Percentiles rank a stretch among this genome's conserved stretches.
Evolutionary conservation across 148 eudicot genomes (phyloP).

Genomic region (Pharnaceum exiguum): DNA sequence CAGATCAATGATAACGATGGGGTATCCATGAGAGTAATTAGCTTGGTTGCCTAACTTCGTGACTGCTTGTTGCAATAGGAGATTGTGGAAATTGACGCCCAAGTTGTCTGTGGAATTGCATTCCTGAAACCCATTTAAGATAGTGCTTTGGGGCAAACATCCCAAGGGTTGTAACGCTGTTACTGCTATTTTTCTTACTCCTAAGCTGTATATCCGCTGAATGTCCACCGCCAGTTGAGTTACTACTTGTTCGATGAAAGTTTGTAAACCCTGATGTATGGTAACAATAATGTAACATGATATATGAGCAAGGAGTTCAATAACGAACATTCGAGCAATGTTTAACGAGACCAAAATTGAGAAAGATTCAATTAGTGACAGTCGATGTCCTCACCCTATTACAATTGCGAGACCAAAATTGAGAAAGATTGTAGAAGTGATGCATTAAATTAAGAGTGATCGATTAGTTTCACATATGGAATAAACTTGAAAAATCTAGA

Average conservation of each 20-base stretch:
- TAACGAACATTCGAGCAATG: no score
- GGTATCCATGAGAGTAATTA: neutral
- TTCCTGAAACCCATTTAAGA: constrained; percentile 22
- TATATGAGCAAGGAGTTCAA: no score
- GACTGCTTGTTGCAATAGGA: constrained; percentile 17
- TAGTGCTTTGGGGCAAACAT: constrained; percentile 54
- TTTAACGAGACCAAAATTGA: no score
- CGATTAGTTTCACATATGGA: no score
- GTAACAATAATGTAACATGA: no score
- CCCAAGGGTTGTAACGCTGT: constrained; percentile 64
- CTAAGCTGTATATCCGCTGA: constrained; percentile 39
- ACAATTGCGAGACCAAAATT: no score
- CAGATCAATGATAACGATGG: constrained; percentile 15
- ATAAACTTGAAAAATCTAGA: no score
- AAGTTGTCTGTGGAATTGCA: constrained; percentile 27
- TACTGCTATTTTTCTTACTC: constrained; percentile 55
- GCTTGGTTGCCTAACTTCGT: constrained; percentile 9
- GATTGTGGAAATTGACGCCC: constrained; percentile 23
- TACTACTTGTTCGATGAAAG: constrained; percentile 43
- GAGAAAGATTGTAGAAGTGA: no score
- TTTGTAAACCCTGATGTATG: constrained; percentile 51
- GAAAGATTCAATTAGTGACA: no score
- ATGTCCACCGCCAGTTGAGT: constrained; percentile 44
- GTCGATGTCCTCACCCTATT: no score
- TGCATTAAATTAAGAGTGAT: no score